These are phyloP conservation scores for Hypomontagnella submonticulosa DNA, from an alignment of 495 filamentous ascomycete genomes.

Conservation along the genomic window DNA sequence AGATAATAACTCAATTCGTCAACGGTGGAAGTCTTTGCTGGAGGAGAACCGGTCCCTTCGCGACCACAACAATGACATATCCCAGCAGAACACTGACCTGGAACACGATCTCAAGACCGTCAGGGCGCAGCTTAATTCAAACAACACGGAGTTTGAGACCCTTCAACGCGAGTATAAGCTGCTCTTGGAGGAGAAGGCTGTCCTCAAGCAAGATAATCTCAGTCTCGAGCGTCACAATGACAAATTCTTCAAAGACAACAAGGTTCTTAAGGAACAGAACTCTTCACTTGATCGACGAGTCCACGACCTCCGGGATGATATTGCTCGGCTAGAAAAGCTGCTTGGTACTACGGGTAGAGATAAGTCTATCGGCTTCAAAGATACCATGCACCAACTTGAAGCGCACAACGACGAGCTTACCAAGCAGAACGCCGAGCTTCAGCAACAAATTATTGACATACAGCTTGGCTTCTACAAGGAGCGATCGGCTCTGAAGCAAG, in stretches of 20 bases:
- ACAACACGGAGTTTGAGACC: conserved; percentile 50
- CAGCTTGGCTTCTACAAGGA: conserved; percentile 24
- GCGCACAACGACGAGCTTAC: conserved; percentile 26
- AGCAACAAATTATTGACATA: conserved; percentile 31
- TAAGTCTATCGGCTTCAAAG: conserved; percentile 34
- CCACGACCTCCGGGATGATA: conserved; percentile 51
- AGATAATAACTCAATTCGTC: conserved; percentile 49
- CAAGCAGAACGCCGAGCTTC: conserved; percentile 36
- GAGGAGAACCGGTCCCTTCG: conserved; percentile 47
- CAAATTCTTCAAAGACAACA: conserved; percentile 58
- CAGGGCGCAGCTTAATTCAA: conserved; percentile 50
- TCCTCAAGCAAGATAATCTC: conserved; percentile 54
- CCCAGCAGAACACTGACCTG: conserved; percentile 51
- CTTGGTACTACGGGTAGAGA: conserved; percentile 45
- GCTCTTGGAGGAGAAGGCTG: conserved; percentile 49
- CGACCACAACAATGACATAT: conserved; percentile 41
- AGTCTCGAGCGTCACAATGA: conserved; percentile 61
- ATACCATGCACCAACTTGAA: conserved; percentile 37
- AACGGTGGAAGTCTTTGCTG: conserved; percentile 41
- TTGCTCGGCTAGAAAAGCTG: conserved; percentile 48
- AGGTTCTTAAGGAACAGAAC: conserved; percentile 56
- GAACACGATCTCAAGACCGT: conserved; percentile 50
- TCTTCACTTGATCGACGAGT: conserved; percentile 44
- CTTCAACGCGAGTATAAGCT: conserved; percentile 46
- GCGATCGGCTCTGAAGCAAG: conserved; percentile 21